A percentile compares a stretch with the other conserved stretches of the same genome.
Evolutionary conservation across 345 rosid genomes (phyloP).

Genomic region (Syzygium aromaticum): DNA sequence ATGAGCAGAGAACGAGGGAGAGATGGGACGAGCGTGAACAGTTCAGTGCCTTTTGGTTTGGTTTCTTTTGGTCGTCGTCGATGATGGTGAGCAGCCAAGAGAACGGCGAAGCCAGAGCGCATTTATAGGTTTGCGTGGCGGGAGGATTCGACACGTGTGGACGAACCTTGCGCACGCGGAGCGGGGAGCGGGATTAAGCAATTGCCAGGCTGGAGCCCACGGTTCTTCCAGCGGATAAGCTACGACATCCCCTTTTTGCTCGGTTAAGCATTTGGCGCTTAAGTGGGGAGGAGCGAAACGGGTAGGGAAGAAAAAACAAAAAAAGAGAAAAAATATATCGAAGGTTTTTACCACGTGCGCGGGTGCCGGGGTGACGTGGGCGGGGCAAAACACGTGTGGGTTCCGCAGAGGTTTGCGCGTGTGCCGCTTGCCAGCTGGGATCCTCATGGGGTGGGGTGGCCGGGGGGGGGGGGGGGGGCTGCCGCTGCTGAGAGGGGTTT

Average conservation of each 20-base stretch:
- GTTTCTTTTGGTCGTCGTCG: background rate
- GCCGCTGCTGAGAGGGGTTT: too few species aligned
- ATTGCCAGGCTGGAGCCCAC: background rate
- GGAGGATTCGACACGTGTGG: background rate
- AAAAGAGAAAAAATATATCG: too few species aligned
- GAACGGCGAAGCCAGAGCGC: accelerated
- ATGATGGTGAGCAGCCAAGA: background rate
- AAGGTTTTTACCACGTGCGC: too few species aligned
- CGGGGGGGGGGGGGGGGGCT: too few species aligned
- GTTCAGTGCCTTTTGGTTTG: background rate
- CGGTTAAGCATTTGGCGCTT: too few species aligned
- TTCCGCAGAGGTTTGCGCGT: too few species aligned
- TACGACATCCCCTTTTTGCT: background rate
- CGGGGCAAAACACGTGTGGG: too few species aligned
- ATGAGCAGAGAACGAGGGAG: background rate
- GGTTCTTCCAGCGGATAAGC: background rate
- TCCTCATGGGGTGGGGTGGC: background rate
- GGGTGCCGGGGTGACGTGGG: too few species aligned
- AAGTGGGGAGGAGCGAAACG: too few species aligned
- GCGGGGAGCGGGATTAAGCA: background rate
- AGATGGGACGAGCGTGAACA: background rate
- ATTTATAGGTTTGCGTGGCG: background rate
- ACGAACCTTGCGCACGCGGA: background rate
- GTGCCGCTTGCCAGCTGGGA: background rate
- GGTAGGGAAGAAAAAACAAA: too few species aligned